Percentiles rank a stretch among this genome's conserved stretches.
Evolutionary conservation across 2,329 filamentous ascomycete genomes (phyloP).

Genomic region (Paracorniculantispora psalliotae): DNA sequence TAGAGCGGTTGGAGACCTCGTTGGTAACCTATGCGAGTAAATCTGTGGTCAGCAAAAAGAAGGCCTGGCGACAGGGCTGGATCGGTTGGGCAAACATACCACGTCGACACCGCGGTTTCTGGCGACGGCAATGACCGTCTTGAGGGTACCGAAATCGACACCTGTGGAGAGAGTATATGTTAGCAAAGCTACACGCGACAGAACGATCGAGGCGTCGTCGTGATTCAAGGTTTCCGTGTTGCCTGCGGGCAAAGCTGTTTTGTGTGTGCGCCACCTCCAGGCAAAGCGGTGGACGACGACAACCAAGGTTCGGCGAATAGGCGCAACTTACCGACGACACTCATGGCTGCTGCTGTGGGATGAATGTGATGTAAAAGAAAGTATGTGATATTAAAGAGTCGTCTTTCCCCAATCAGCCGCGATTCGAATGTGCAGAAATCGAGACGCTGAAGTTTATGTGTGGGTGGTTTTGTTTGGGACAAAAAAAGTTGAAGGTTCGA

Average conservation of each 20-base stretch:
- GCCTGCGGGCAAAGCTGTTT: neutral
- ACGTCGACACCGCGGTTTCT: constrained; percentile 99
- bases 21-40: constrained; percentile 74
- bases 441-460: constrained; percentile 1
- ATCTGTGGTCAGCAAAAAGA: neutral
- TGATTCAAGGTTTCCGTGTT: neutral
- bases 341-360: constrained; percentile 41
- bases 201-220: neutral
- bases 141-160: constrained; percentile 92
- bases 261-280: neutral
- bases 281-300: neutral
- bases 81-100: constrained; percentile 55
- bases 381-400: neutral
- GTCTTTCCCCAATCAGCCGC: constrained; percentile 8
- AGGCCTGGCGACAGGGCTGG: neutral
- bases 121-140: constrained; percentile 95
- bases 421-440: constrained; percentile 7
- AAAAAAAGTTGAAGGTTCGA: too few relatives aligned
- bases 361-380: constrained; percentile 4
- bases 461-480: neutral
- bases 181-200: neutral
- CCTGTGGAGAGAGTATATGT: constrained; percentile 41
- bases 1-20: constrained; percentile 97
- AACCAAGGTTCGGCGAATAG: neutral
- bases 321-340: constrained; percentile 46